Conservation (phyloP, 192 early-diverging fungal species). For the Coemansia sp. region DNA sequence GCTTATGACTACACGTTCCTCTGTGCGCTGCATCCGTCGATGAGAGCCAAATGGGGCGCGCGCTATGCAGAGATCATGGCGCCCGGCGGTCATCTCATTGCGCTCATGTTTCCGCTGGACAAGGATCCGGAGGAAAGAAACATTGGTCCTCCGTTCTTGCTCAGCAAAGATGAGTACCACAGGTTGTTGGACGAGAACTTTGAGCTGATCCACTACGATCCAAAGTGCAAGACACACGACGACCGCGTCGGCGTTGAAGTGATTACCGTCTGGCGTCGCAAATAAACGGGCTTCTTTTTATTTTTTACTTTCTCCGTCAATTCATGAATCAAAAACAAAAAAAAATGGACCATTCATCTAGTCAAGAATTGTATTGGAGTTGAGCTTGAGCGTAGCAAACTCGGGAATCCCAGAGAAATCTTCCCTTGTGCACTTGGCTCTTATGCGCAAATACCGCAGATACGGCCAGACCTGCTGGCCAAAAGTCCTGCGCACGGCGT, state of each 20-base stretch:
- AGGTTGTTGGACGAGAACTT: conserved; percentile 57
- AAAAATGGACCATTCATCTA: neutral
- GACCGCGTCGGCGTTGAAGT: conserved; percentile 61
- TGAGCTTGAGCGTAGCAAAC: conserved; percentile 47
- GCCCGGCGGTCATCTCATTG: conserved; percentile 68
- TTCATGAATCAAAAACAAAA: neutral
- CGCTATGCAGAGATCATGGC: conserved; percentile 65
- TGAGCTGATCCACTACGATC: conserved; percentile 61
- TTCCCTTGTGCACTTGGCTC: conserved; percentile 36
- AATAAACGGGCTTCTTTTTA: neutral
- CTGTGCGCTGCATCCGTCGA: conserved; percentile 69
- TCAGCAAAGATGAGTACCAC: conserved; percentile 66
- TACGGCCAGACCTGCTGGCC: conserved; percentile 45
- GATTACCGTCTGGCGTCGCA: conserved; percentile 65
- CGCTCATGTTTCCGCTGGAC: conserved; percentile 75
- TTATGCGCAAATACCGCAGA: conserved; percentile 47
- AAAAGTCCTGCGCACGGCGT: conserved; percentile 42
- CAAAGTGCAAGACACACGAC: conserved; percentile 60
- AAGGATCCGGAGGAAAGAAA: conserved; percentile 53
- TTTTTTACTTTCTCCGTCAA: neutral
- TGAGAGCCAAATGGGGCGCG: conserved; percentile 64
- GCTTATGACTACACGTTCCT: conserved; percentile 89
- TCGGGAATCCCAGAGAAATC: conserved; percentile 47
- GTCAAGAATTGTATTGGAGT: conserved; percentile 12
- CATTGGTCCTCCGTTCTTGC: conserved; percentile 73